Conservation (phyloP, 2,329 filamentous ascomycete species). For the Fusarium drepaniforme region DNA sequence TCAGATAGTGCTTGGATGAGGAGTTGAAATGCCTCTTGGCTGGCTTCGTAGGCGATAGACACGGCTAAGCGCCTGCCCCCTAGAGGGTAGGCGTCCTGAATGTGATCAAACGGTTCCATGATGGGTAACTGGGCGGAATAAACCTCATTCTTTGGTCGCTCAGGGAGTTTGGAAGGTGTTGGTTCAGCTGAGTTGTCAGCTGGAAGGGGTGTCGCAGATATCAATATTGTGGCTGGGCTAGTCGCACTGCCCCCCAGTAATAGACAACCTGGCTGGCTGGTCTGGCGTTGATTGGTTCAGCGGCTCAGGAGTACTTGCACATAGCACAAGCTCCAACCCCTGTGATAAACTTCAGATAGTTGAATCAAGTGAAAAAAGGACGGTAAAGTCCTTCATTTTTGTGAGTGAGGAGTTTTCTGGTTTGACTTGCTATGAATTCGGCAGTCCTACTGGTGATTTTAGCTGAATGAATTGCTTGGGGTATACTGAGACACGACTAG, state of each 20-base stretch:
- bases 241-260: background rate
- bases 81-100: background rate
- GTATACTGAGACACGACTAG: background rate
- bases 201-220: background rate
- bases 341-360: background rate
- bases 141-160: too few relatives aligned
- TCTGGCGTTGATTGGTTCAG: background rate
- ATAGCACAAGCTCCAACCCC: background rate
- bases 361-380: too few relatives aligned
- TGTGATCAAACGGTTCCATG: background rate
- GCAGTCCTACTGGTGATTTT: background rate
- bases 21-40: background rate
- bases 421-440: rapidly evolving
- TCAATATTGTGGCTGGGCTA: background rate
- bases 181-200: background rate
- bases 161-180: background rate
- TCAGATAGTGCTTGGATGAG: background rate
- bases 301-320: background rate
- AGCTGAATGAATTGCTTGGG: background rate
- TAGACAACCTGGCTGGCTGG: background rate
- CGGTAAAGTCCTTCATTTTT: too few relatives aligned
- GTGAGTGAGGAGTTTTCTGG: background rate
- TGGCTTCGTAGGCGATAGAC: background rate
- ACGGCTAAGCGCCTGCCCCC: rapidly evolving
- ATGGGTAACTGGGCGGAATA: background rate